Evolutionary conservation across 352 stramenopile species (phyloP).

Genomic region (Globisporangium emineosum): DNA sequence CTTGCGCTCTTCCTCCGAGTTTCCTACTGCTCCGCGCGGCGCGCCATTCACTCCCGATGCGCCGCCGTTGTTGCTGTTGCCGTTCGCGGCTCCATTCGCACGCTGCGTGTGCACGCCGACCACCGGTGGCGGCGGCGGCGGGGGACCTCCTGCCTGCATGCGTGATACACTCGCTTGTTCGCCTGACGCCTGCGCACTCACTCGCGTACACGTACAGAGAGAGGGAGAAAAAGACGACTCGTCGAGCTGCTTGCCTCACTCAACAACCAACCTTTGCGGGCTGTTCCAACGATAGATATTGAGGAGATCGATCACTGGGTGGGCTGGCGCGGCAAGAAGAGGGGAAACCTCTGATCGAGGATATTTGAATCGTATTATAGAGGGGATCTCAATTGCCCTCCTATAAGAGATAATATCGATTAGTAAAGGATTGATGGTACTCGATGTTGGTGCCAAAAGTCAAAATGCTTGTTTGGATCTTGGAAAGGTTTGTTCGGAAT

Average conservation of each 20-base stretch:
- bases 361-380: not conserved
- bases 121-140: slow-evolving; percentile 25
- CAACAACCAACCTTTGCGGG: slow-evolving; percentile 9
- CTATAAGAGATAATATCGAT: not conserved
- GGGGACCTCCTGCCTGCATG: slow-evolving; percentile 15
- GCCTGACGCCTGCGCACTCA: not conserved
- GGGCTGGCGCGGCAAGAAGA: not conserved
- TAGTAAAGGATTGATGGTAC: not conserved
- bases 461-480: slow-evolving; percentile 13
- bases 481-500: not conserved
- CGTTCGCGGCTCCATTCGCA: not conserved
- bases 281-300: slow-evolving; percentile 12
- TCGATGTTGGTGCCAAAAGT: not conserved
- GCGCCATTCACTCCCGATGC: slow-evolving; percentile 9
- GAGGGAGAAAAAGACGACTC: not conserved
- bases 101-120: slow-evolving; percentile 14
- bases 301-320: not conserved
- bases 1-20: slow-evolving; percentile 52
- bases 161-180: slow-evolving; percentile 2
- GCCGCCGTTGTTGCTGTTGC: not conserved
- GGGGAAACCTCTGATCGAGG: slow-evolving; percentile 5
- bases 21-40: slow-evolving; percentile 17
- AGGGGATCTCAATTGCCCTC: not conserved
- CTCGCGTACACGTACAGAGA: not conserved
- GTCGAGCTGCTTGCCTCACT: slow-evolving; percentile 7